These are phyloP conservation scores for Candida xyloterini DNA, from an alignment of 805 yeast species.

Conservation along the genomic window DNA sequence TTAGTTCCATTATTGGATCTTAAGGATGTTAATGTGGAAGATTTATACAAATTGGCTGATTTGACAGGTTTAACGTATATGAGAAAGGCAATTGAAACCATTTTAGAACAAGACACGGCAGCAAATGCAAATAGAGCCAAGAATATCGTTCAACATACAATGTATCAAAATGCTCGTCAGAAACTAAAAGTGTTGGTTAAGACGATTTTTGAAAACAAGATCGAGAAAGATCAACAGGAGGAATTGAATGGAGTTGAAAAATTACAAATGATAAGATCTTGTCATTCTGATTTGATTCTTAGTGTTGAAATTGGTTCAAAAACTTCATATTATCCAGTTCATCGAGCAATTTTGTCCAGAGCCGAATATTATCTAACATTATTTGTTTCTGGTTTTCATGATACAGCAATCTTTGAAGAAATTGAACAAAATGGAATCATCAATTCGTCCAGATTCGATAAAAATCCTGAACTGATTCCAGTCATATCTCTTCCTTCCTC, in stretches of 20 bases:
- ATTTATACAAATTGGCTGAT: conserved; percentile 34
- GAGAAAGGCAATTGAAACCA: conserved; percentile 29
- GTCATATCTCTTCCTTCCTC: conserved; percentile 21
- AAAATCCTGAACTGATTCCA: conserved; percentile 19
- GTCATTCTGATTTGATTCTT: conserved; percentile 49
- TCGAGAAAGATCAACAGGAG: conserved; percentile 1
- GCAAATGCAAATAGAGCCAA: conserved; percentile 31
- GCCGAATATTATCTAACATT: conserved; percentile 63
- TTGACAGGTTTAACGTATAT: conserved; percentile 38
- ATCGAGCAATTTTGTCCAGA: conserved; percentile 56
- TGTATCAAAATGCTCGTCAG: conserved; percentile 36
- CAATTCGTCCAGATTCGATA: conserved; percentile 17
- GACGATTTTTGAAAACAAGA: conserved; percentile 5
- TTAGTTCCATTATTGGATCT: conserved; percentile 32
- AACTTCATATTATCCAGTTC: conserved; percentile 53
- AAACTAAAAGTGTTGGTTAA: conserved; percentile 35
- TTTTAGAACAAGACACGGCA: conserved; percentile 18
- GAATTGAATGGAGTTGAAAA: conserved; percentile 25
- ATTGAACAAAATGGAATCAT: conserved; percentile 17
- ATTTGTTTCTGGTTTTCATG: conserved; percentile 50
- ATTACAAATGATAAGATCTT: conserved; percentile 19
- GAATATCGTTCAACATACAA: conserved; percentile 32
- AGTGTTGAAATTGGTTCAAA: conserved; percentile 29
- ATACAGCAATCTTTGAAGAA: conserved; percentile 18
- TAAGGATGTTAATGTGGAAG: conserved; percentile 27